phyloP scores from a whole-genome alignment of 345 rosid species.

The Lepidium didymum region DNA sequence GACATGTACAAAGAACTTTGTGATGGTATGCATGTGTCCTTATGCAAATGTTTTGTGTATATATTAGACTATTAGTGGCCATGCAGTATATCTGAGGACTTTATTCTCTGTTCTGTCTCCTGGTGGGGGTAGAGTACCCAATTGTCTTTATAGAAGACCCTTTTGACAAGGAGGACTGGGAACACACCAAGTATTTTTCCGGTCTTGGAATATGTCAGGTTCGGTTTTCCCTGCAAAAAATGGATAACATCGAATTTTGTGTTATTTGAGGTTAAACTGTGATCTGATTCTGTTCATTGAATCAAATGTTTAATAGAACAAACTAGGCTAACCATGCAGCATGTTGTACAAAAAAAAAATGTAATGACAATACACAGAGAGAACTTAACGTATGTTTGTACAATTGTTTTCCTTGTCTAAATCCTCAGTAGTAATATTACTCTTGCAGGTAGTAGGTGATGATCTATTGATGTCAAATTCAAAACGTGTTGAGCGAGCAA shows the following conservation, averaged over 20 bases:
- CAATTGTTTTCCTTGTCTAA: neutral
- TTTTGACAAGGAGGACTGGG: conserved; percentile 99
- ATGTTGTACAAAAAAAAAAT: too few species aligned
- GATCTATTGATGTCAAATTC: conserved; percentile 78
- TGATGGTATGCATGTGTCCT: conserved; percentile 41
- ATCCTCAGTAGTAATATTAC: neutral
- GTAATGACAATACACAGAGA: neutral
- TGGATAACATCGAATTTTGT: neutral
- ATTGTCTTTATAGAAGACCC: conserved; percentile 93
- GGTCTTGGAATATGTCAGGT: conserved; percentile 95
- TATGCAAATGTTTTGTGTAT: neutral
- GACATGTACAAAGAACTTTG: conserved; percentile 85
- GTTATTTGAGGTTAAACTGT: neutral
- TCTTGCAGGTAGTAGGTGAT: conserved; percentile 87
- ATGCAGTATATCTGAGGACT: neutral
- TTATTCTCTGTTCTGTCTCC: conserved; percentile 14
- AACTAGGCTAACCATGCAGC: neutral
- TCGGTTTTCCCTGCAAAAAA: conserved; percentile 1
- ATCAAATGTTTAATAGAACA: neutral
- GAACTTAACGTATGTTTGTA: neutral
- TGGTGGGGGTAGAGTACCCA: conserved; percentile 55
- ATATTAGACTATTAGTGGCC: neutral
- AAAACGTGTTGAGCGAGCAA: conserved; percentile 77
- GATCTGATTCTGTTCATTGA: neutral
- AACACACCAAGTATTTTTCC: conserved; percentile 61